Conservation (phyloP, 164 flowering plant species). For the Chloranthus sessilifolius region DNA sequence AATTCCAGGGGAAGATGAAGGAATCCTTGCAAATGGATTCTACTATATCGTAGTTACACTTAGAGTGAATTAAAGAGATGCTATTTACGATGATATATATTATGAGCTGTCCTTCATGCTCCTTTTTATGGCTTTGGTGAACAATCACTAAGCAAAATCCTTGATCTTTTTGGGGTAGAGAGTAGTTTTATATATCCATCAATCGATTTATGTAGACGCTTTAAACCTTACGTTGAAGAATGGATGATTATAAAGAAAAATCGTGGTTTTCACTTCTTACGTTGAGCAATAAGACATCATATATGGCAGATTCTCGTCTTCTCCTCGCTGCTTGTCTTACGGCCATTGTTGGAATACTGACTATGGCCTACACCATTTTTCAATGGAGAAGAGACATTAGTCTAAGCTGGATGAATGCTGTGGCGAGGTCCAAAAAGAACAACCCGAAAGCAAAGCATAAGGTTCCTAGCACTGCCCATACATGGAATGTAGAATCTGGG, state of each 20-base stretch:
- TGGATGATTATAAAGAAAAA: conserved; percentile 46
- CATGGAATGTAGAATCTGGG: conserved; percentile 66
- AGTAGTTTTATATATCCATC: too few relatives aligned
- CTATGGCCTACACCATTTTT: conserved; percentile 76
- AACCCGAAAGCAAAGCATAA: conserved; percentile 65
- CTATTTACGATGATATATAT: too few relatives aligned
- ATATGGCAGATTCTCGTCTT: conserved; percentile 52
- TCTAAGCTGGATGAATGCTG: conserved; percentile 86
- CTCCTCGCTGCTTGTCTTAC: conserved; percentile 53
- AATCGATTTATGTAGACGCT: too few relatives aligned
- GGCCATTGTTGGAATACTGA: conserved; percentile 66
- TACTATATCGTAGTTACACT: too few relatives aligned
- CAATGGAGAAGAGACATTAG: conserved; percentile 92
- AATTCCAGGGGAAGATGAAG: too few relatives aligned
- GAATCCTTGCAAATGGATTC: too few relatives aligned
- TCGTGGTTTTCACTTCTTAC: conserved; percentile 22
- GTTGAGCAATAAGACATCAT: conserved; percentile 39
- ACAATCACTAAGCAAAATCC: too few relatives aligned
- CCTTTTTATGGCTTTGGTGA: too few relatives aligned
- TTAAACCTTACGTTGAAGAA: conserved; percentile 13
- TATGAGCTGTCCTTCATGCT: too few relatives aligned
- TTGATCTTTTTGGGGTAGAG: too few relatives aligned
- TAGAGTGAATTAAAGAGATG: too few relatives aligned
- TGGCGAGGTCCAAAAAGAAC: conserved; percentile 83
- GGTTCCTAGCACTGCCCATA: conserved; percentile 62